phyloP scores from a whole-genome alignment of 805 yeast species.

The Zygotorulaspora danielsina region DNA sequence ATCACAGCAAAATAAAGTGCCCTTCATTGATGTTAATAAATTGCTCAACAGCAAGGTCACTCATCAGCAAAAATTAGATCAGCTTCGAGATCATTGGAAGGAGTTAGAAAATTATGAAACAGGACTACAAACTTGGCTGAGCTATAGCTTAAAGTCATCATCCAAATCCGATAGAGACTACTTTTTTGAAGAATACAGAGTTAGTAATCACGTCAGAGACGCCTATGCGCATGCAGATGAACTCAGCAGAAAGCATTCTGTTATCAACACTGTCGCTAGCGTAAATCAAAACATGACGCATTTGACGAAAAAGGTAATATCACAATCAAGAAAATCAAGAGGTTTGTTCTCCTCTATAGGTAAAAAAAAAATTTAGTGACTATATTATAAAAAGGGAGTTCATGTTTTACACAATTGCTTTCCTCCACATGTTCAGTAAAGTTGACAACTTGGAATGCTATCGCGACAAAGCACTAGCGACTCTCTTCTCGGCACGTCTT shows the following conservation, averaged over 20 bases:
- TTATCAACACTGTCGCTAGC: constrained; percentile 40
- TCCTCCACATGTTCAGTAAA: too few species aligned
- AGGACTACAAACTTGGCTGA: constrained; percentile 56
- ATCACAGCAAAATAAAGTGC: constrained; percentile 39
- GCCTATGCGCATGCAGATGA: constrained; percentile 64
- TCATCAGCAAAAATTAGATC: constrained; percentile 25
- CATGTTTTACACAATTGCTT: too few species aligned
- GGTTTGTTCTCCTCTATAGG: constrained; percentile 51
- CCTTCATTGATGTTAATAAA: constrained; percentile 41
- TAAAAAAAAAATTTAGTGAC: constrained; percentile 47
- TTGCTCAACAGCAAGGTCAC: constrained; percentile 31
- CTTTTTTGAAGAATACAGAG: constrained; percentile 38
- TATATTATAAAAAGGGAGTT: too few species aligned
- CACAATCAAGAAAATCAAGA: constrained; percentile 48
- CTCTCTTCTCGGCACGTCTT: constrained; percentile 60
- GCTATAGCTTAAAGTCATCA: constrained; percentile 33
- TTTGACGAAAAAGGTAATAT: constrained; percentile 47
- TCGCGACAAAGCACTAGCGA: constrained; percentile 45
- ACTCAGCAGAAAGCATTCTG: constrained; percentile 36
- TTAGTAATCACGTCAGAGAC: constrained; percentile 50
- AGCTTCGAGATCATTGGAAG: constrained; percentile 32
- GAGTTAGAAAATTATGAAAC: constrained; percentile 45
- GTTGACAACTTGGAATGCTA: too few species aligned
- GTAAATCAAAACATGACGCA: constrained; percentile 47
- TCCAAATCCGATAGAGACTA: constrained; percentile 31